phyloP scores from a whole-genome alignment of 176 grass and related monocot species.

The Alopecurus myosuroides region DNA sequence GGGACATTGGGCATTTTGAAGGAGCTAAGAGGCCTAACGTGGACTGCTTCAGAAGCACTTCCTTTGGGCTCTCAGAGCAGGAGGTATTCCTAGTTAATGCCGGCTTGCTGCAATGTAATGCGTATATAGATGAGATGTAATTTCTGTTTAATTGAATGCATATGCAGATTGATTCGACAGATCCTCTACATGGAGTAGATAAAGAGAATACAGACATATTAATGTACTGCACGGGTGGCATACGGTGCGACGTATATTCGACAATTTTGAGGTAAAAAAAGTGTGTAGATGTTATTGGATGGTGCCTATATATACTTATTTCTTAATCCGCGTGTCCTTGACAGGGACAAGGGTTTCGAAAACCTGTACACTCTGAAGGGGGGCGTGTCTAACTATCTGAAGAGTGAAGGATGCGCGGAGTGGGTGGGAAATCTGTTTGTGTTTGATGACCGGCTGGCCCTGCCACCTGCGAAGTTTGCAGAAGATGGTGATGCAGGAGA shows the following conservation, averaged over 20 bases:
- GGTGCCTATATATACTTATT: neutral
- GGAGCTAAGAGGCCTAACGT: conserved; percentile 83
- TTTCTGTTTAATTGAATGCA: neutral
- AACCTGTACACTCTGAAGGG: conserved; percentile 84
- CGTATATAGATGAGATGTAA: neutral
- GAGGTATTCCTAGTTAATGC: conserved; percentile 35
- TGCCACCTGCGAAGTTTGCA: conserved; percentile 58
- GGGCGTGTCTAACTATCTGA: conserved; percentile 91
- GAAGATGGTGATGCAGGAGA: neutral
- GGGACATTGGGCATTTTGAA: conserved; percentile 99
- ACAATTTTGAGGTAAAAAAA: conserved; percentile 73
- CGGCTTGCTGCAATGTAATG: neutral
- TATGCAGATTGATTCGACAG: conserved; percentile 38
- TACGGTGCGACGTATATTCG: conserved; percentile 89
- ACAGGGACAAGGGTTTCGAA: conserved; percentile 71
- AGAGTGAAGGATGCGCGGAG: conserved; percentile 49
- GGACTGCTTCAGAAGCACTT: conserved; percentile 97
- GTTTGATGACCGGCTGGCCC: conserved; percentile 72
- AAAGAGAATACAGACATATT: conserved; percentile 83
- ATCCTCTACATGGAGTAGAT: conserved; percentile 68
- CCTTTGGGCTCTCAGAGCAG: conserved; percentile 65
- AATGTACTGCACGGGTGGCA: conserved; percentile 96
- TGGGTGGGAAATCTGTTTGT: conserved; percentile 96
- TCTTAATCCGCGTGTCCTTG: neutral
- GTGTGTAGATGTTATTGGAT: neutral